Base-by-base conservation (phyloP, 306 rosid genomes). In the Biancaea sappan region DNA sequence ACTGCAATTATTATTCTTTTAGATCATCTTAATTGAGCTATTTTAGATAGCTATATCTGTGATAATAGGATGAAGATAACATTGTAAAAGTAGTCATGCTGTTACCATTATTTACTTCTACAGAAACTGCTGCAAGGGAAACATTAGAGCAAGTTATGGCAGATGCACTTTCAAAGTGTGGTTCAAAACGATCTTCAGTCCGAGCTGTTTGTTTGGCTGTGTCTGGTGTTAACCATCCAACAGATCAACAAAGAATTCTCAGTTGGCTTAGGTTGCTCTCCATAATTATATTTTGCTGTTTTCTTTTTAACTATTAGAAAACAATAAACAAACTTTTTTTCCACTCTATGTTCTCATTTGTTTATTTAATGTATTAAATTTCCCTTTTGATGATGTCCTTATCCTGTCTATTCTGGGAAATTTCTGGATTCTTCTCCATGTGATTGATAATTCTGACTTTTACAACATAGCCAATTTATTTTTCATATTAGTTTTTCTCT, bases 171-270 rank as follows among this genome's bases (percentile, higher is more conserved):
- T 79, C 78, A 43, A 88, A 86, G 71, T 85, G 97, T 29, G 86
- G 92, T 74, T 86, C 97, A 79, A 86, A 79, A 79, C 86, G 98
- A 73, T 86, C 92, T 56, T 85, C 88, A 1, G 98, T 93, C 38
- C 92, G 90, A 51, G 98, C 98, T 74, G 96, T 91, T 82, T 93
- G 97, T 81, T 83, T 93, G 77, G 96, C 96, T 58, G 90, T 93
- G 24, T 89, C 98, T 25, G 98, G 98, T 38, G 98, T 93, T 43
- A 86, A 93, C 86, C 98, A 91, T 73, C 96, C 94, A 19, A 85
- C 88, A 21, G 98, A 93, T 79, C 94, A 93, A 82, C 92, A 89
- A 60, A 88, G 92, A 80, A 85, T 89, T 71, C 58, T 86, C 70
- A 67, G 48, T 71, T 91, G 98, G 98, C 96, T 94, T 18, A 91